Base-by-base conservation (phyloP, 345 rosid genomes). In the Gossypium stocksii region DNA sequence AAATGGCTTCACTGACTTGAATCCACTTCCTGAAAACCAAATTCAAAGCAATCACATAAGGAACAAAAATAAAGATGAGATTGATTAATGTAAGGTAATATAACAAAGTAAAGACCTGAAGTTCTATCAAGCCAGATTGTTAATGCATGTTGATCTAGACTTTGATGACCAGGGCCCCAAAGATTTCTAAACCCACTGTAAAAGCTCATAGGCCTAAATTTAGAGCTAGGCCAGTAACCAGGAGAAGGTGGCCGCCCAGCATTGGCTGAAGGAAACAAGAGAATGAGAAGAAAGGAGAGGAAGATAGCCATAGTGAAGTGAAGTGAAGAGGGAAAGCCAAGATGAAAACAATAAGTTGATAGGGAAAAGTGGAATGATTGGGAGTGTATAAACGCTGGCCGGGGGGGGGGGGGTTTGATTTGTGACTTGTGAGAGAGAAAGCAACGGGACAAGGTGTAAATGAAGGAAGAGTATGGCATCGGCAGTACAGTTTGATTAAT, bases 151-250 rank as follows among this genome's bases (percentile, higher is more conserved):
- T 84, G 92, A 79, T 88, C 90, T 52, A 80, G 78, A 60, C 86
- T 84, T 82, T 89, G 97, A 80, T 95, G 99, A 22, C 85, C 82
- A 68, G 91, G 88, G 54, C 99, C 99, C 99, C 99, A 95, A 25
- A 95, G 94, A 74, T 90, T 95, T 74, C 77, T 87, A 76, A 83
- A 93, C 1, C 97, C 98, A 19, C 86, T 74, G 69, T 86, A 84
- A 68, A 91, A 95, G 85, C 83, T 87, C 81, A 88, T 48, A 16
- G 97, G 67, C 77, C 79, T 80, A 87, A 95, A 85, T 84, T 81
- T 91, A 20, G 97, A 70, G 81, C 97, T 93, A 70, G 99, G 99
- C 93, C 93, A 86, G 77, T 91, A 93, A 54, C 97, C 98, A 73
- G 98, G 98, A 56, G 93, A 85, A 64, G 98, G 98, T 27, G 93